phyloP scores from a whole-genome alignment of 192 early-diverging fungal genomes.

The Spinellus fusiger region DNA sequence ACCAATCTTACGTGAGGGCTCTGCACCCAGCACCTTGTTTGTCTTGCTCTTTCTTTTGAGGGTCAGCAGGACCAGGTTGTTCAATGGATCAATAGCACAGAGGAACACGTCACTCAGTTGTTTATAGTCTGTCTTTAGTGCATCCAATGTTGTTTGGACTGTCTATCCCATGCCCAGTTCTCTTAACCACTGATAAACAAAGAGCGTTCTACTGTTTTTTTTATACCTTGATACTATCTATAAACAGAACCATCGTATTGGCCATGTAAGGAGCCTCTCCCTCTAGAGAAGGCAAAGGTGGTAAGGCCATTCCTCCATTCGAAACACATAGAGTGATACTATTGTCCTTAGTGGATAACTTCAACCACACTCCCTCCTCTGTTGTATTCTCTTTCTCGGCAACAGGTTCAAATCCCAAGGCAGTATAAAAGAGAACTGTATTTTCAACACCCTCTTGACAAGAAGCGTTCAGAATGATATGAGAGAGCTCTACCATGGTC shows the following conservation, averaged over 20 bases:
- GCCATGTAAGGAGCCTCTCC: no score
- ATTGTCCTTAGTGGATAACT: conserved; percentile 37
- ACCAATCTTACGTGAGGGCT: conserved; percentile 72
- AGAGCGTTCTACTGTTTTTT: no score
- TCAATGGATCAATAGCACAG: conserved; percentile 70
- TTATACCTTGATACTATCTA: no score
- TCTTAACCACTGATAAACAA: no score
- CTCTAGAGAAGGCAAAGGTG: conserved; percentile 26
- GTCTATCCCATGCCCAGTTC: no score
- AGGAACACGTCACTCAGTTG: conserved; percentile 11
- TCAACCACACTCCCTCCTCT: conserved; percentile 42
- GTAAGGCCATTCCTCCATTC: neutral
- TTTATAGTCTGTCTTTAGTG: neutral
- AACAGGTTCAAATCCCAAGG: conserved; percentile 17
- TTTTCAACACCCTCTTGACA: conserved; percentile 1
- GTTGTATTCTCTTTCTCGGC: conserved; percentile 10
- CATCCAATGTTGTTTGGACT: no score
- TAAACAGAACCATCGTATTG: no score
- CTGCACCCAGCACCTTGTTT: no score
- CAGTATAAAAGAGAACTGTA: conserved; percentile 16
- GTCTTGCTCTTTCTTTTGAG: conserved; percentile 8
- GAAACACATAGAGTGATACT: neutral
- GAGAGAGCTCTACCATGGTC: no score
- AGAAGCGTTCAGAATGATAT: conserved; percentile 17
- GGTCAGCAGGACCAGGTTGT: conserved; percentile 73